These are phyloP conservation scores for Byssoonygena ceratinophila DNA, from an alignment of 2,329 filamentous ascomycete species.

Conservation along the genomic window DNA sequence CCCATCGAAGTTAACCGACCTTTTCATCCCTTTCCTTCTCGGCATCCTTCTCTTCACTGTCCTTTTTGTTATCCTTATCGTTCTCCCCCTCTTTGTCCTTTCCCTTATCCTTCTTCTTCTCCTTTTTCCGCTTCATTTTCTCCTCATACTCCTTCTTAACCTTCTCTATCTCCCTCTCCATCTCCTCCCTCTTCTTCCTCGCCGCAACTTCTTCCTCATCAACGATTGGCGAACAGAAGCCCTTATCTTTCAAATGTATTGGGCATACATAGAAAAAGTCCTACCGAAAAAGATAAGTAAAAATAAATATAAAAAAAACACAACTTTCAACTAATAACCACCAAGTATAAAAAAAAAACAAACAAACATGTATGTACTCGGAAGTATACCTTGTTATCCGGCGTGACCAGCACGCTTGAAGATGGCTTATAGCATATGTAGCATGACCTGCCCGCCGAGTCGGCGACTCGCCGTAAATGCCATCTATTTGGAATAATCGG, in stretches of 20 bases:
- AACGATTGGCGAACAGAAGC: constrained; percentile 58
- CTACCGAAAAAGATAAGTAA: constrained; percentile 28
- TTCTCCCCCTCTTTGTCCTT: constrained; percentile 42
- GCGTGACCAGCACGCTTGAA: constrained; percentile 75
- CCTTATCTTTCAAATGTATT: constrained; percentile 67
- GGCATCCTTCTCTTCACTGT: constrained; percentile 28
- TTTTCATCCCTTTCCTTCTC: constrained; percentile 46
- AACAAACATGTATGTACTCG: no score
- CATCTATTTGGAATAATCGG: constrained; percentile 60
- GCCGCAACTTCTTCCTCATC: constrained; percentile 35
- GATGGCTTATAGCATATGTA: constrained; percentile 86
- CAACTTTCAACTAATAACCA: not conserved
- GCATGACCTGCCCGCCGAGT: constrained; percentile 71
- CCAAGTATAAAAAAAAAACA: not conserved
- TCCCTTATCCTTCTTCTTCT: constrained; percentile 44
- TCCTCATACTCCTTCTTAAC: constrained; percentile 56
- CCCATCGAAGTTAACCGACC: constrained; percentile 26
- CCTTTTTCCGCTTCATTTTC: constrained; percentile 60
- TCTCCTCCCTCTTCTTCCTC: constrained; percentile 35
- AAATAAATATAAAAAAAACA: no score
- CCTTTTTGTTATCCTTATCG: constrained; percentile 37
- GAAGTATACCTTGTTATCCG: constrained; percentile 66
- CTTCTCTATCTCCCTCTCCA: constrained; percentile 39
- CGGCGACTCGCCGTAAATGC: constrained; percentile 75
- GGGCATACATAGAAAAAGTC: constrained; percentile 91